Evolutionary conservation across 2,329 filamentous ascomycete species (phyloP).

Genomic region (Aaosphaeria arxii): DNA sequence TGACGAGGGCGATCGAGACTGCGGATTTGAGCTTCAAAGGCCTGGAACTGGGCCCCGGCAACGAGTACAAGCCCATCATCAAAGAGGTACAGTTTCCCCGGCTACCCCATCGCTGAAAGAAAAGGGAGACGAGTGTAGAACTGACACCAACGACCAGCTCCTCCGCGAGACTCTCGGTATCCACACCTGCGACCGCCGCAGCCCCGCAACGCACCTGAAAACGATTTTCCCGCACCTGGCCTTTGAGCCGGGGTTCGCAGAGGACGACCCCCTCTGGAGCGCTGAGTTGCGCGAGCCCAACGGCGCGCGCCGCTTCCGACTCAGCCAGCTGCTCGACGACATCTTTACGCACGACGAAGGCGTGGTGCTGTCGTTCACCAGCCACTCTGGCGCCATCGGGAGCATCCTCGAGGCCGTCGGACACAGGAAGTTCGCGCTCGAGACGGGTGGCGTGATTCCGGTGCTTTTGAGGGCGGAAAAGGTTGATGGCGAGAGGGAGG

Average conservation of each 20-base stretch:
- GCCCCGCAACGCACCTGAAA: constrained; percentile 50
- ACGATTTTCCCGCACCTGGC: constrained; percentile 48
- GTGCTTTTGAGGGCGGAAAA: constrained; percentile 61
- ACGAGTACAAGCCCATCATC: constrained; percentile 56
- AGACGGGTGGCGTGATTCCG: constrained; percentile 66
- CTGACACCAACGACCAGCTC: constrained; percentile 26
- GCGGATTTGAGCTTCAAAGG: constrained; percentile 59
- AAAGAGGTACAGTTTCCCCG: constrained; percentile 52
- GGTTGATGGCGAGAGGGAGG: constrained; percentile 27
- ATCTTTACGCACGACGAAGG: constrained; percentile 49
- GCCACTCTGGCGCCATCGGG: constrained; percentile 58
- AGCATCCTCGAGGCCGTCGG: constrained; percentile 55
- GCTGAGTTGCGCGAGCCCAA: constrained; percentile 32
- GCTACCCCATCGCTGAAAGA: background rate
- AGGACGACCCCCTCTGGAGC: constrained; percentile 55
- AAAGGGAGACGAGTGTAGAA: background rate
- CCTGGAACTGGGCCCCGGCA: constrained; percentile 49
- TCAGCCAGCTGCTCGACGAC: constrained; percentile 46
- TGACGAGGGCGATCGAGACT: constrained; percentile 63
- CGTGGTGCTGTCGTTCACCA: constrained; percentile 53
- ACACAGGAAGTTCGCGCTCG: constrained; percentile 58
- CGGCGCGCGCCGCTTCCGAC: constrained; percentile 18
- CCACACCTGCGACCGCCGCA: constrained; percentile 66
- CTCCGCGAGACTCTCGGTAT: constrained; percentile 65
- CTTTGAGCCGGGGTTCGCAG: constrained; percentile 60